These are phyloP conservation scores for Apiotrichum laibachii DNA, from an alignment of 1,284 basidiomycete species.

Conservation along the genomic window DNA sequence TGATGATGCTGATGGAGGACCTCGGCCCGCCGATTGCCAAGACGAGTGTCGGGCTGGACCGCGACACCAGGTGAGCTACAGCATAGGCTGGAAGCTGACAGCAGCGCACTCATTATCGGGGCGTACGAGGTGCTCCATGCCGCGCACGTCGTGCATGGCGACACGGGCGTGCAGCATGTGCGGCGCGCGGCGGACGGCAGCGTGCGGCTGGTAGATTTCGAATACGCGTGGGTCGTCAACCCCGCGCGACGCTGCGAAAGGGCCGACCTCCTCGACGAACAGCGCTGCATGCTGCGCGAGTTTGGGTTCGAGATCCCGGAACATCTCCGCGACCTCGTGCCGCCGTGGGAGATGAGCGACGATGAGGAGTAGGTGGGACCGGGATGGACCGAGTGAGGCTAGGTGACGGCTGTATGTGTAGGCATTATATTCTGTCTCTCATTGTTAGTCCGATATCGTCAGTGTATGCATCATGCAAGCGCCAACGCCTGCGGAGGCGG, in stretches of 20 bases:
- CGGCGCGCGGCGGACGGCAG: not conserved
- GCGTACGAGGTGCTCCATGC: constrained; percentile 6
- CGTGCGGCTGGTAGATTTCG: constrained; percentile 5
- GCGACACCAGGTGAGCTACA: not conserved
- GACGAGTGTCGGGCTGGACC: not conserved
- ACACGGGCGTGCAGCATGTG: constrained; percentile 6
- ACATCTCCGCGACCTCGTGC: constrained; percentile 4
- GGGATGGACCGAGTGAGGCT: no score
- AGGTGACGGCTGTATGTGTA: no score
- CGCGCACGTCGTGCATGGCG: constrained; percentile 10
- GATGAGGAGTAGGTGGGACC: not conserved
- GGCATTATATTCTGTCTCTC: not conserved
- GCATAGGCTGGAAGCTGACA: not conserved
- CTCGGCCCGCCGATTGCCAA: constrained; percentile 2
- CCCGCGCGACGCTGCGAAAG: not conserved
- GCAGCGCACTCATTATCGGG: constrained; percentile 2
- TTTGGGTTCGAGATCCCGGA: constrained; percentile 6
- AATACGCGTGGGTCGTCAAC: constrained; percentile 7
- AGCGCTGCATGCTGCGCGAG: constrained; percentile 9
- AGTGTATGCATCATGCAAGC: no score
- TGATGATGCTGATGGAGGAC: constrained; percentile 7
- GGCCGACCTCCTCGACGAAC: constrained; percentile 10
- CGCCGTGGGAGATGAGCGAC: constrained; percentile 9
- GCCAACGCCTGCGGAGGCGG: no score
- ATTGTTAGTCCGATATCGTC: no score